Conservation (phyloP, 164 flowering plant genomes). For the Magnolia kwangsiensis region DNA sequence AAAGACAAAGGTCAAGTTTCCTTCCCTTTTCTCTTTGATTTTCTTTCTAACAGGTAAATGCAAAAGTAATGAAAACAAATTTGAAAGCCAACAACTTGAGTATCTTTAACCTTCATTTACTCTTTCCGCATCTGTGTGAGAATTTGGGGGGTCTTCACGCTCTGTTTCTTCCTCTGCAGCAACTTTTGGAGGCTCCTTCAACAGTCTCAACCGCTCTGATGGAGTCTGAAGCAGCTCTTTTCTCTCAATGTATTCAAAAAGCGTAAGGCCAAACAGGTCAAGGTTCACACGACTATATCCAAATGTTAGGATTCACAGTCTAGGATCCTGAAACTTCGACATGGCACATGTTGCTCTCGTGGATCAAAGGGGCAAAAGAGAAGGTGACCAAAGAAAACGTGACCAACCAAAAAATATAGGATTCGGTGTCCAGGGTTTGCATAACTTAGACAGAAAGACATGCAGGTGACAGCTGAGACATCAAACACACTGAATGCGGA, state of each 20-base stretch:
- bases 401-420: not conserved
- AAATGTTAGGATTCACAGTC: not conserved
- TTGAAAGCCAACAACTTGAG: constrained; percentile 5
- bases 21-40: not conserved
- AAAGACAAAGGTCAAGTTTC: not conserved
- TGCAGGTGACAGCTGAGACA: not conserved
- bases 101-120: constrained; percentile 13
- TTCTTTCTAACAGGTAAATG: not conserved
- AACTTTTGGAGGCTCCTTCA: constrained; percentile 41
- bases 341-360: no score
- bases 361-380: not conserved
- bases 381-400: not conserved
- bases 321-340: not conserved
- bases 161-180: constrained; percentile 34
- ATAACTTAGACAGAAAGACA: not conserved
- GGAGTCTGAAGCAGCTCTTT: constrained; percentile 39
- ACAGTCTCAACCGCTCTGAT: constrained; percentile 34
- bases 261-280: constrained; percentile 30
- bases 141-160: constrained; percentile 10
- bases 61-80: not conserved
- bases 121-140: constrained; percentile 9
- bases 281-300: constrained; percentile 18
- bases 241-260: constrained; percentile 39
- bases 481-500: not conserved
- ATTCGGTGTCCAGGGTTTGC: not conserved